Conservation (phyloP, 331 rosid species). For the Rhamnella rubrinervis region DNA sequence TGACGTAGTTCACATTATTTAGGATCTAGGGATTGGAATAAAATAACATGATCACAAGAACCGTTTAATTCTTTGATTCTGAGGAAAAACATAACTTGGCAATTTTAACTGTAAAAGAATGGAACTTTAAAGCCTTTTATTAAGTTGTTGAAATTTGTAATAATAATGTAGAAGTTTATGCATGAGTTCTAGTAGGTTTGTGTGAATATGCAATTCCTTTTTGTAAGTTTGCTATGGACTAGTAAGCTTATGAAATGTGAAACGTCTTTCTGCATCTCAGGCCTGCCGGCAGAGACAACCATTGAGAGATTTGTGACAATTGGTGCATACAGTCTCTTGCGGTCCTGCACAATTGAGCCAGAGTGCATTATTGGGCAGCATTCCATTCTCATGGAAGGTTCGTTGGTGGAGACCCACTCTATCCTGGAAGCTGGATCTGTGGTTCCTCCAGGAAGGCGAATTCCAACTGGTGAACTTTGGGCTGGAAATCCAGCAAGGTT, state of each 20-base stretch:
- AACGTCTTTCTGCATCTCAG: conserved; percentile 40
- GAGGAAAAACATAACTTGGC: too few relatives aligned
- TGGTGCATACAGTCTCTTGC: conserved; percentile 83
- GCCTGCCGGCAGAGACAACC: conserved; percentile 82
- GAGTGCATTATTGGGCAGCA: conserved; percentile 94
- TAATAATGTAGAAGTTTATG: background rate
- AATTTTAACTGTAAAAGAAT: too few relatives aligned
- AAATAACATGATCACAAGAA: too few relatives aligned
- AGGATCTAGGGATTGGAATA: too few relatives aligned
- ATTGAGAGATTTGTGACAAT: conserved; percentile 82
- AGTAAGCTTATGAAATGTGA: conserved; percentile 10
- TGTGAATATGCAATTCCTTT: background rate
- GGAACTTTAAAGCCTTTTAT: too few relatives aligned
- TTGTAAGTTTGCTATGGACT: conserved; percentile 12
- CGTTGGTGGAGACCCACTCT: conserved; percentile 82
- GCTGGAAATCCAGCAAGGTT: conserved; percentile 94
- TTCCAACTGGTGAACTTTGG: conserved; percentile 93
- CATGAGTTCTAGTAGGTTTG: background rate
- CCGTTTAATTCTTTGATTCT: too few relatives aligned
- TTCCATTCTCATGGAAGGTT: conserved; percentile 96
- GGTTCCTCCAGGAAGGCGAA: conserved; percentile 87
- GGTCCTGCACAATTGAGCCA: conserved; percentile 93
- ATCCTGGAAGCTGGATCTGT: conserved; percentile 98
- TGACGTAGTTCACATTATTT: background rate
- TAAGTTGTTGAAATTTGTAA: background rate